Evolutionary conservation across 495 filamentous ascomycete species (phyloP), one percentile per base, ranked within the genome.

Genomic region (Penicillium ochrochloron): DNA sequence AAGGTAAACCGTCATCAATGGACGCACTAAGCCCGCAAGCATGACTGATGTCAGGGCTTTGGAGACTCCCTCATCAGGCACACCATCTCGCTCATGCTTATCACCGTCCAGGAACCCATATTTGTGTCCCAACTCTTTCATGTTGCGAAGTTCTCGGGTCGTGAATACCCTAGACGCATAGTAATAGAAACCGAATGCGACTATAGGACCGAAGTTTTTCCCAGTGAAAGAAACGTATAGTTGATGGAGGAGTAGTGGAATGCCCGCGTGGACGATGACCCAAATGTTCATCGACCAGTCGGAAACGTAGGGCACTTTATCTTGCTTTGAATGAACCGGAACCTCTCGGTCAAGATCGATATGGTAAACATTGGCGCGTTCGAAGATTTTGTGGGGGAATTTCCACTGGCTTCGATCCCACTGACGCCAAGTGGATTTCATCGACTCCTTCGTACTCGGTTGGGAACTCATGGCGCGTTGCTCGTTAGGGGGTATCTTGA

Each of bases 341-440:
- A 76, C 64, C 8, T 69, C 66, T 56, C 62, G 34, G 33, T 70
- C 61, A 5, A 69, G 60, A 14, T 67, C 65, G 21, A 69, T 23
- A 44, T 72, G 72, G 50, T 73, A 66, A 1, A 68, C 63, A 35
- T 73, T 68, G 9, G 67, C 46, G 5, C 59, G 7, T 6, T 75
- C 70, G 1, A 76, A 57, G 14, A 72, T 27, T 58, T 61, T 66
- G 64, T 76, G 74, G 37, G 42, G 27, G 10, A 41, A 9, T 11
- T 46, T 63, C 74, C 74, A 76, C 27, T 68, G 58, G 10, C 54
- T 61, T 9, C 62, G 59, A 55, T 73, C 70, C 63, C 63, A 63
- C 5, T 33, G 25, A 7, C 74, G 72, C 74, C 74, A 76, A 31
- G 74, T 76, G n/a, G 74, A 76, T 61, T 68, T 75, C 74, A 76